Evolutionary conservation across 768 basidiomycete species (phyloP), one percentile per base, ranked within the genome.

Genomic region (Pholiota microspora): DNA sequence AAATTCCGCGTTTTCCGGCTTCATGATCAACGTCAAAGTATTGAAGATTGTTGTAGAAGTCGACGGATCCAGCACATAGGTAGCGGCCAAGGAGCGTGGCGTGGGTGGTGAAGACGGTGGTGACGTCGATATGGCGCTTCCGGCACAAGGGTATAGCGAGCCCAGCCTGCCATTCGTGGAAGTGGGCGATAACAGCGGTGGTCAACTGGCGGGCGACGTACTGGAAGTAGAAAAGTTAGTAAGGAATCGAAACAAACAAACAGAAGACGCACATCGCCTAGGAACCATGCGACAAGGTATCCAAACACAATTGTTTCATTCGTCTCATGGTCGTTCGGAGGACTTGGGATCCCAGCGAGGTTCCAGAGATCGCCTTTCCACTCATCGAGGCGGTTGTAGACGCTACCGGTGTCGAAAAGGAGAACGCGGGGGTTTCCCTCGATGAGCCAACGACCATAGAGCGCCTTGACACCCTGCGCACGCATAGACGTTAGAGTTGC

Each of bases 21-120:
- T 99, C 97, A 67, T 98, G 96, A 65, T 99, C 97, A 56, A 98
- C 97, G 62, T 99, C 97, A 69, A 99, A 99, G 78, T 98, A 98
- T 70, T 96, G 93, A 16, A 99, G 80, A 70, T 99, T 98, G 78
- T 98, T 99, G 82, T 99, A 99, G 65, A 99, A 99, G 64, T 99
- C 97, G 66, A 98, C 97, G 44, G 86, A 90, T 56, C 97, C 97
- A 1, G 97, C 97, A 64, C 97, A 99, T 61, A 99, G 88, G 71
- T 99, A 99, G 48, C 97, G 92, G 15, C 97, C 97, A 54, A 99
- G 90, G 32, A 99, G 86, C 7, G 97, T 99, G 8, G 97, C 97
- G 69, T 98, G 96, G 28, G 96, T 98, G 16, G 96, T 98, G 74
- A 98, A 98, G 63, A 98, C 89, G 68, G 97, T 98, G 40, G 96